phyloP scores from a whole-genome alignment of 192 early-diverging fungal genomes.

The Thoreauomyces humboldtii region DNA sequence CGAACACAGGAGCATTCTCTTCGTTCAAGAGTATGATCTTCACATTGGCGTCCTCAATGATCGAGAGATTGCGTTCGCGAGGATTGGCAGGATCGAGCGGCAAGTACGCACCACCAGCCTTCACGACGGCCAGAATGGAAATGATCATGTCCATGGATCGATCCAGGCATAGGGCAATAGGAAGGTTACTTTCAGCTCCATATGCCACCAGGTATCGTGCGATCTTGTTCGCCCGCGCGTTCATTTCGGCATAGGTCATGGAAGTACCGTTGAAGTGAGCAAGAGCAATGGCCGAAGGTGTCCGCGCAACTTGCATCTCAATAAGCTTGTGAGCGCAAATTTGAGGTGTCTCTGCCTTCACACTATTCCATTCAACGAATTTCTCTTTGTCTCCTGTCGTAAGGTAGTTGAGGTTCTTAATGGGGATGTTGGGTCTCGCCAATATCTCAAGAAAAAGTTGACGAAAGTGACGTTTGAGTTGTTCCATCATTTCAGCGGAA shows the following conservation, averaged over 20 bases:
- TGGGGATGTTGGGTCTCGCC: not conserved
- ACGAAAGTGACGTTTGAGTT: not conserved
- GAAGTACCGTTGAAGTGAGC: not conserved
- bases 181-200: constrained; percentile 23
- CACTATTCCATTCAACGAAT: not conserved
- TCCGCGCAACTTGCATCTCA: not conserved
- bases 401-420: not conserved
- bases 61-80: not conserved
- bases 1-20: not conserved
- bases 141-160: constrained; percentile 11
- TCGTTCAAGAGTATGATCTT: not conserved
- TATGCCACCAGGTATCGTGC: constrained; percentile 6
- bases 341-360: not conserved
- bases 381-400: not conserved
- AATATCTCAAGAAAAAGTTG: not conserved
- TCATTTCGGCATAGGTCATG: constrained; percentile 25
- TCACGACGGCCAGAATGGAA: constrained; percentile 28
- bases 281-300: not conserved
- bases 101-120: constrained; percentile 39
- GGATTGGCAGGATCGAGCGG: constrained; percentile 26
- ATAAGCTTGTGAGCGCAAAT: not conserved
- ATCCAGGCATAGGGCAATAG: constrained; percentile 10
- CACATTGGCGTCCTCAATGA: not conserved
- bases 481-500: not conserved
- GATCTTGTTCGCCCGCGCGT: constrained; percentile 25